Base-by-base conservation (phyloP, 2,329 filamentous ascomycete species). In the Pseudonectria buxi region DNA sequence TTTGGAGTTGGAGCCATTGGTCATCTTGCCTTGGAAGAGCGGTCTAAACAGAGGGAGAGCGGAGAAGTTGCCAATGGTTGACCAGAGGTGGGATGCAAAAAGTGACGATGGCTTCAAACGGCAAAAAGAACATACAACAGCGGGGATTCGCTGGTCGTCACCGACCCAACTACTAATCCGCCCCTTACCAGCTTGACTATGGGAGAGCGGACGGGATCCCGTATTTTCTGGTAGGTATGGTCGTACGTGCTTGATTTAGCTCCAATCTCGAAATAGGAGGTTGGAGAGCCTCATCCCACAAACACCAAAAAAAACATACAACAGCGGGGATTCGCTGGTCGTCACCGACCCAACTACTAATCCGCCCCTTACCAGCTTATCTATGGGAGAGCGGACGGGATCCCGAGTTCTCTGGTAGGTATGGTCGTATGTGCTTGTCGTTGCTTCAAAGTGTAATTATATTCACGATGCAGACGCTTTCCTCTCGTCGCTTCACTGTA, bases 1-100 rank as follows among this genome's bases (percentile, higher is more conserved):
- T 57, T 87, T 85, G 57, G 95, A 95, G 52, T 72, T 85, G 25
- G 94, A 73, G 46, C 78, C 72, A 62, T 84, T 83, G 37, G 64
- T 58, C 32, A 86, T 81, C 64, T 95, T 95, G 46, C 84, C 86
- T 25, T 78, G 72, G 41, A 62, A 62, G 36, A 95, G 82, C 6
- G 78, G 76, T 44, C 74, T 69, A 10, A 81, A 47, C 84, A 80
- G 14, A 71, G 59, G 3, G 87, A 86, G 28, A 94, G 81, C 47
- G 78, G 74, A 44, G n/a, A n/a, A n/a, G n/a, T 77, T 73, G 40
- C 74, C 70, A 43, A 87, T 73, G 24, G 81, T 76, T 39, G 74
- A 68, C 82, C 86, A 43, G 7, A 32, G 27, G 13, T 49, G 38
- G 48, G n/a, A 27, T 50, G 26, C 48, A 39, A 24, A 39, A 12